Evolutionary conservation across 2,329 filamentous ascomycete genomes (phyloP).

Genomic region (Chalara sp.): DNA sequence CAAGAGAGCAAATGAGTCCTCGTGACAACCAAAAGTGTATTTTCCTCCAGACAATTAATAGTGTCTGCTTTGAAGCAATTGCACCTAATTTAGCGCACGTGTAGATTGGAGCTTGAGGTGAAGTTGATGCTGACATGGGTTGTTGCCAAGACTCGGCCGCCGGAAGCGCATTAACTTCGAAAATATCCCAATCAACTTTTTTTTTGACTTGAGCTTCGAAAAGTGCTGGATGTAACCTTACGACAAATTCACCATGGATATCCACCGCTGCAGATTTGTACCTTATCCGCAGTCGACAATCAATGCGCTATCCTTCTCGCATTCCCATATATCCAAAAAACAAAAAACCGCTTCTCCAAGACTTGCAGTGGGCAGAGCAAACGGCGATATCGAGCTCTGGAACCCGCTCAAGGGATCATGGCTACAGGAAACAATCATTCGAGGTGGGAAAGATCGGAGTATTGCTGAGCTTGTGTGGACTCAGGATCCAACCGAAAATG

Average conservation of each 20-base stretch:
- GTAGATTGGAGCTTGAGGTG: too few relatives aligned
- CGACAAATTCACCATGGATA: conserved; percentile 60
- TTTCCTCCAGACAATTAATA: too few relatives aligned
- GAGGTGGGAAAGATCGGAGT: conserved; percentile 76
- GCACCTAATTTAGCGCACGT: too few relatives aligned
- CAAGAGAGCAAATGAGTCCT: too few relatives aligned
- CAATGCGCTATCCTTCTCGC: conserved; percentile 90
- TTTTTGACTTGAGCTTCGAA: conserved; percentile 1
- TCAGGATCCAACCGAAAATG: conserved; percentile 70
- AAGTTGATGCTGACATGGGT: too few relatives aligned
- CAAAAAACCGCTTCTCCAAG: conserved; percentile 56
- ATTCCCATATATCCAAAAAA: conserved; percentile 49
- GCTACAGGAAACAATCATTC: conserved; percentile 84
- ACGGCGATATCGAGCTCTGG: conserved; percentile 98
- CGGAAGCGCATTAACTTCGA: background rate
- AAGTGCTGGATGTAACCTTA: background rate
- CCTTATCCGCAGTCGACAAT: conserved; percentile 87
- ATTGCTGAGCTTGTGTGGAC: conserved; percentile 91
- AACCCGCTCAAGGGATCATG: conserved; percentile 70
- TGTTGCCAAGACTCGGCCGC: too few relatives aligned
- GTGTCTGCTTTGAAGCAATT: too few relatives aligned
- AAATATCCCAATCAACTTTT: conserved; percentile 3
- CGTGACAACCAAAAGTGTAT: too few relatives aligned
- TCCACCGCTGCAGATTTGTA: conserved; percentile 95
- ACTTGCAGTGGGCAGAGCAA: conserved; percentile 83